These are phyloP conservation scores for Hura crepitans DNA, from an alignment of 441 rosid species.

Conservation along the genomic window DNA sequence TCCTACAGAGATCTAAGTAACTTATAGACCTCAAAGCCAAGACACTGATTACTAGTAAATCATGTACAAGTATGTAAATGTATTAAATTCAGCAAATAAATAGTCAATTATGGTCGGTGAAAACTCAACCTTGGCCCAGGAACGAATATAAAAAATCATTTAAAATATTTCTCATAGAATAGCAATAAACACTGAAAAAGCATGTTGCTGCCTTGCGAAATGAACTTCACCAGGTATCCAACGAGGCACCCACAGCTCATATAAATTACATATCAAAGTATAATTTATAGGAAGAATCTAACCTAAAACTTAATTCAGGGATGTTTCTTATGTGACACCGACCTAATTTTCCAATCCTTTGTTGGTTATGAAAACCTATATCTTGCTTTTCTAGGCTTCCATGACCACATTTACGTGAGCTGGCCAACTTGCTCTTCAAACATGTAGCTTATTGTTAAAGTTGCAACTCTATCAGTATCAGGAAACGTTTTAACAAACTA, in stretches of 20 bases:
- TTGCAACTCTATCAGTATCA: background rate
- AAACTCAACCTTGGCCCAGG: background rate
- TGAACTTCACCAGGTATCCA: background rate
- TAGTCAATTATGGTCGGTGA: background rate
- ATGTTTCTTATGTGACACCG: background rate
- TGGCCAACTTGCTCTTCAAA: background rate
- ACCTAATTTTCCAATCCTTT: background rate
- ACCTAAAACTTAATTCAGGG: background rate
- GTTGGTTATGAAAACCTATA: background rate
- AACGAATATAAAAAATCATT: background rate
- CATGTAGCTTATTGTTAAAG: background rate
- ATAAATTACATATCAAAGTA: background rate
- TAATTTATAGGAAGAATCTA: background rate
- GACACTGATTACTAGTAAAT: background rate
- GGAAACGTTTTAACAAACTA: background rate
- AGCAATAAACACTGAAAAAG: background rate
- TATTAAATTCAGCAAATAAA: background rate
- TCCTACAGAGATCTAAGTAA: background rate
- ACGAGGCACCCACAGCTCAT: background rate
- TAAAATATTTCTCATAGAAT: background rate
- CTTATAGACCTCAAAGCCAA: background rate
- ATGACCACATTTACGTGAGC: too few relatives aligned
- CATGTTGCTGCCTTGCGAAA: background rate
- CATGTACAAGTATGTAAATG: background rate
- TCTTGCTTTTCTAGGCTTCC: background rate